These are phyloP conservation scores for Diaporthe eres DNA, from an alignment of 2,329 filamentous ascomycete species.

Conservation along the genomic window DNA sequence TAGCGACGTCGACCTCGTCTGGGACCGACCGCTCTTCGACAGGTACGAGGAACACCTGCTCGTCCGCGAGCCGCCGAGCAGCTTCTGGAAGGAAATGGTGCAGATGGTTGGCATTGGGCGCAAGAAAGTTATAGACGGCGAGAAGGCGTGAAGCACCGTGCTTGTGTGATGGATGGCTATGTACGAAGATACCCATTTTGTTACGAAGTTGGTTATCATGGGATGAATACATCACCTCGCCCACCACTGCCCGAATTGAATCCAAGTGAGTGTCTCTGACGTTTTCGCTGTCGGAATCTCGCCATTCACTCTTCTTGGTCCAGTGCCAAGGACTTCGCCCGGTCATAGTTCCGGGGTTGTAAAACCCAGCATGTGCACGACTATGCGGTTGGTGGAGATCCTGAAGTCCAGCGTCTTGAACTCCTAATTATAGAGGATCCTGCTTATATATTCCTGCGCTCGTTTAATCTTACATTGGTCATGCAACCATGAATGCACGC, in stretches of 20 bases:
- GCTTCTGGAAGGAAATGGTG: slow-evolving; percentile 41
- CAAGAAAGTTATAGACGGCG: slow-evolving; percentile 16
- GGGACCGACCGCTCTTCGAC: slow-evolving; percentile 73
- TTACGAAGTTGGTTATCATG: not conserved
- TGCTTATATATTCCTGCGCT: too few species aligned
- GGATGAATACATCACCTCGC: not conserved
- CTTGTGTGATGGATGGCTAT: not conserved
- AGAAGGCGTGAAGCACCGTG: not conserved
- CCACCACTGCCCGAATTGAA: not conserved
- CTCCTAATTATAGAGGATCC: too few species aligned
- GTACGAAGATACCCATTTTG: slow-evolving; percentile 13
- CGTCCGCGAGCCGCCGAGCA: slow-evolving; percentile 12
- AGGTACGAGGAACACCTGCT: slow-evolving; percentile 50
- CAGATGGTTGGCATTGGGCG: slow-evolving; percentile 37
- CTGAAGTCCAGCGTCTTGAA: not conserved
- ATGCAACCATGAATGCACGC: too few species aligned
- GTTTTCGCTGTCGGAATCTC: too few species aligned
- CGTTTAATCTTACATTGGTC: rapidly evolving
- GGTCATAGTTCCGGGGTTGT: too few species aligned
- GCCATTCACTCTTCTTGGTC: not conserved
- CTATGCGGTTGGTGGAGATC: too few species aligned
- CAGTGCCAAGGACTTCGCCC: too few species aligned
- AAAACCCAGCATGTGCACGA: too few species aligned
- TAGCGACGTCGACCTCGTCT: slow-evolving; percentile 71
- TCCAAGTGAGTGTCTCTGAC: too few species aligned